Conservation (phyloP, 257 asterid genomes). For the Solanum sejunctum region DNA sequence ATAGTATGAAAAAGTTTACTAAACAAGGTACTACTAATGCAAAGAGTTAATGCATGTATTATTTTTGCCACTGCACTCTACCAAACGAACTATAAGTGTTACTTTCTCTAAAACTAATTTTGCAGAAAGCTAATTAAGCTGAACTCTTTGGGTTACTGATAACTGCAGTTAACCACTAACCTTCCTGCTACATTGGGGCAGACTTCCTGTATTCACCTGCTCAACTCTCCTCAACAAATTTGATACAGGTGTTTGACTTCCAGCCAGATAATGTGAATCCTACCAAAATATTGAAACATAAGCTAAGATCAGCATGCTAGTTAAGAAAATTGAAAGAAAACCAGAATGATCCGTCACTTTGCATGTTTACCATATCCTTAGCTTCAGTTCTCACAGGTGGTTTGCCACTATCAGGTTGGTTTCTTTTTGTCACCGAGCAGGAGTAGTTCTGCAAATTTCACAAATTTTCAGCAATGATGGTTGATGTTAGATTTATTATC, state of each 20-base stretch:
- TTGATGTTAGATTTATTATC: background rate
- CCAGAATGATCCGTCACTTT: background rate
- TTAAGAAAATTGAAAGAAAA: background rate
- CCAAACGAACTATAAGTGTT: background rate
- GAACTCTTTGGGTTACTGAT: background rate
- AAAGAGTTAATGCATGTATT: too few relatives aligned
- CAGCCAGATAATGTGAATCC: conserved; percentile 47
- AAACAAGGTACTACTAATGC: too few relatives aligned
- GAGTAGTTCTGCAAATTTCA: conserved; percentile 40
- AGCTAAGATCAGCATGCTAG: background rate
- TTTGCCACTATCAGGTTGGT: conserved; percentile 37
- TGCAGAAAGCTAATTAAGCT: background rate
- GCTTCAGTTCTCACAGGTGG: conserved; percentile 29
- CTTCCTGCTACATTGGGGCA: conserved; percentile 85
- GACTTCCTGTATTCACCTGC: conserved; percentile 40
- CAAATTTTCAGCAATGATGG: conserved; percentile 1
- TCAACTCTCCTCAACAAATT: conserved; percentile 58
- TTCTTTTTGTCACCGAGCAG: conserved; percentile 42
- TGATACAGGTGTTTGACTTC: conserved; percentile 62
- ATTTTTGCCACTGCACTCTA: too few relatives aligned
- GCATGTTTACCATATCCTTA: conserved; percentile 45
- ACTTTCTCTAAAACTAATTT: background rate
- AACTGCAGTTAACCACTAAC: conserved; percentile 20
- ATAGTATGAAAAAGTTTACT: too few relatives aligned
- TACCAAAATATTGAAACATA: conserved; percentile 8